Evolutionary conservation across 2,329 filamentous ascomycete genomes (phyloP).

Genomic region (Drechslera avenae): DNA sequence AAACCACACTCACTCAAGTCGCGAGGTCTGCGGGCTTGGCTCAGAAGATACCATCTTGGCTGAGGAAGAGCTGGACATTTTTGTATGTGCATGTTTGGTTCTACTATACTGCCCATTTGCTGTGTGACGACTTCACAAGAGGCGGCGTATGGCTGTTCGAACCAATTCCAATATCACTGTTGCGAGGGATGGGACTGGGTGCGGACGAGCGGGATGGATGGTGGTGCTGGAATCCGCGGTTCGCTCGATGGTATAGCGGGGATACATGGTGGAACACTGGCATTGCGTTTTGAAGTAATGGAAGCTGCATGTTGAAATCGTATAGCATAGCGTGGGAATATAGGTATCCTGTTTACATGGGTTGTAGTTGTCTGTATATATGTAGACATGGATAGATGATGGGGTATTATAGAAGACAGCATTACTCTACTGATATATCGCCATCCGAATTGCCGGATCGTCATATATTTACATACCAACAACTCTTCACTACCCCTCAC

Average conservation of each 20-base stretch:
- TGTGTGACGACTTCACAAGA: conserved; percentile 77
- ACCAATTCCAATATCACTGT: conserved; percentile 74
- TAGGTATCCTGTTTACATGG: background rate
- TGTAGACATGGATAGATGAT: no score
- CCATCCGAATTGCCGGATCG: no score
- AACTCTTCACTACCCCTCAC: no score
- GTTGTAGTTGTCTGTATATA: no score
- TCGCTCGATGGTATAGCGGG: conserved; percentile 65
- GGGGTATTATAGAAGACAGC: no score
- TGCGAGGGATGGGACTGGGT: conserved; percentile 71
- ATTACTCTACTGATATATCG: no score
- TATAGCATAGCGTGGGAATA: background rate
- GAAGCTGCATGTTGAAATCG: background rate
- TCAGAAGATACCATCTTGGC: conserved; percentile 50
- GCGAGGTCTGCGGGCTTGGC: conserved; percentile 45
- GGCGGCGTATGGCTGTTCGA: conserved; percentile 81
- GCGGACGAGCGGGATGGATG: conserved; percentile 61
- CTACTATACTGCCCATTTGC: conserved; percentile 64
- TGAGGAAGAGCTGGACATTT: conserved; percentile 64
- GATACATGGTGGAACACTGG: conserved; percentile 68
- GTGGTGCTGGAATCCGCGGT: conserved; percentile 68
- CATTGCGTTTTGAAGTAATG: conserved; percentile 45
- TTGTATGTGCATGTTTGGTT: conserved; percentile 70
- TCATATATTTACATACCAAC: no score
- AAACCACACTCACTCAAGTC: conserved; percentile 45